Base-by-base conservation (phyloP, 768 basidiomycete genomes). In the Epithele typhae region DNA sequence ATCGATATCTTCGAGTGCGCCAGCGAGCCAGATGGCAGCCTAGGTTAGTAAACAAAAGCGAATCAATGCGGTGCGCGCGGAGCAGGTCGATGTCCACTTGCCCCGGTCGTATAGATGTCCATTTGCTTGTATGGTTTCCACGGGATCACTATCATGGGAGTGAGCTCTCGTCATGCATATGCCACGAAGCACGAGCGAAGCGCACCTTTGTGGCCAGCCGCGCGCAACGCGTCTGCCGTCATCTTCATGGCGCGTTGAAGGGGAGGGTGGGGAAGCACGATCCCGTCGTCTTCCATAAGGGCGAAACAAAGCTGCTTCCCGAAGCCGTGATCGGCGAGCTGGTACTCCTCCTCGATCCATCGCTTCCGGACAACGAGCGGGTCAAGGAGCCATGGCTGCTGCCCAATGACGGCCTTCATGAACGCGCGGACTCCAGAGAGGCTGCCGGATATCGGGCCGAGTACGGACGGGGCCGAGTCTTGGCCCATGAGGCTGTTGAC, bases 201-300 rank as follows among this genome's bases (percentile, higher is more conserved):
- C 68, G 30, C 40, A 84, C 87, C 82, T 64, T 73, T 68, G 62
- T 90, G 84, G 4, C 87, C 85, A 12, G 76, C 81, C 5, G 68
- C 69, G 4, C 73, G 44, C 21, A 92, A 63, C 0, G 86, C 83
- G 4, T 67, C 59, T 61, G 80, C 79, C 1, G 74, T 69, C 34
- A 67, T 65, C 55, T 80, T 70, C 35, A 92, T 59, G 1, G 78
- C 87, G 30, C 89, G 68, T 6, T 56, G 59, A 17, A 88, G 64
- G 0, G 89, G 87, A 1, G 87, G 84, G 53, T 81, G 75, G 0
- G 87, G 85, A 21, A 65, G 56, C 11, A 77, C 62, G n/a, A 72
- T 42, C 1, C 76, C 80, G 53, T 89, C 80, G 52, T 87, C 73
- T 79, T 81, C 82, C 64, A 86, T 67, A 43, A 90, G 72, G 8